Evolutionary conservation across 345 rosid genomes (phyloP), one percentile per base, ranked within the genome.

Genomic region (Cardamine chenopodiifolia): DNA sequence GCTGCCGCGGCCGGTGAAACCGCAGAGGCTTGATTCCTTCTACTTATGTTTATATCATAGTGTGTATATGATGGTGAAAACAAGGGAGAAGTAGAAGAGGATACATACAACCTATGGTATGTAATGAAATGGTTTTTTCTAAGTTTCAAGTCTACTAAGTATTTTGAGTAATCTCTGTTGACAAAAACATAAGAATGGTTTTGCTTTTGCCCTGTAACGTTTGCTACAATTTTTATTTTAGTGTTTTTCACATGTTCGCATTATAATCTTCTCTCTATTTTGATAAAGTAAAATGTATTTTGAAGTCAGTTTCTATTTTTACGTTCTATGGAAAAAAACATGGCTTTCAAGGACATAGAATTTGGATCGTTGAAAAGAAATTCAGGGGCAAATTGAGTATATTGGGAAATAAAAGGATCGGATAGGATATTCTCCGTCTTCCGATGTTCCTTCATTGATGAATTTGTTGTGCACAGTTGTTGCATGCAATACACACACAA

Each of bases 1-100:
- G 57, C 17, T 63, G 62, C 79, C 22, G 79, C 80, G n/a, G 70
- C 72, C 0, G 89, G 80, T 61, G 77, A 84, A 80, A 83, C 89
- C 8, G 80, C 87, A 15, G 54, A 80, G 69, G 92, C 85, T 19
- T 87, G 81, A 82, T 44, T 70, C 42, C 39, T 7, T 52, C 7
- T 68, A 67, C 65, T 29, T 23, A 28, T 55, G 61, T 67, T 59
- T 74, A n/a, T 45, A 73, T 22, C 71, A 48, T 66, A 29, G 25
- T 15, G 13, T 75, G 73, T 58, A 19, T 58, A 74, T 74, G 78
- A 66, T 74, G 78, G 32, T 66, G 67, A 66, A 66, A 74, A 6
- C 9, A 59, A n/a, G n/a, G n/a, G 45, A 62, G 44, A 5, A 44
- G 60, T 70, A 63, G 44, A 62, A 48, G 72, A 57, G 35, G 22